phyloP scores from a whole-genome alignment of 176 grass and related monocot genomes.

The Lolium rigidum region DNA sequence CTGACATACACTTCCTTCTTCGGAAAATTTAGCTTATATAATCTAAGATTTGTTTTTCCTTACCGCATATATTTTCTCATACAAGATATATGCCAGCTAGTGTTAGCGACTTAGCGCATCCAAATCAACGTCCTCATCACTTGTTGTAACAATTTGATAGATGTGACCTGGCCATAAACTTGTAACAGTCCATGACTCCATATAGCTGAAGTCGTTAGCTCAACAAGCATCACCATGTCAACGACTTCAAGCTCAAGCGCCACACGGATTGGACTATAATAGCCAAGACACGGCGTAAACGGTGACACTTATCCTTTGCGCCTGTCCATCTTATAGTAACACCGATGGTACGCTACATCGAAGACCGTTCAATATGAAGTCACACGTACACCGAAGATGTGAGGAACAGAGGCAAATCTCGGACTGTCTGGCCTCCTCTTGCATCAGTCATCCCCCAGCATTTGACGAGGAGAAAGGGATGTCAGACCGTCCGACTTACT shows the following conservation, averaged over 20 bases:
- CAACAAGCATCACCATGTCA: background rate
- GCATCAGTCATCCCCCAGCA: background rate
- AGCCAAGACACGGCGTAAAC: constrained; percentile 1
- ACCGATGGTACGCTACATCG: background rate
- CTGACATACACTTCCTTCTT: background rate
- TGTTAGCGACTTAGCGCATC: background rate
- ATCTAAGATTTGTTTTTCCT: background rate
- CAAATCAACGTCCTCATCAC: constrained; percentile 11
- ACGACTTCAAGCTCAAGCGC: background rate
- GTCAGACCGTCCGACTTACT: background rate
- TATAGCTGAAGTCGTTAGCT: background rate
- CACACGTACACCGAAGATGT: background rate
- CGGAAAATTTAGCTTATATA: background rate
- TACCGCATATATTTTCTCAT: background rate
- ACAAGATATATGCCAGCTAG: background rate
- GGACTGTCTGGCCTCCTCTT: background rate
- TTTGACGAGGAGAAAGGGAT: background rate
- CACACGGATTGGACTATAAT: background rate
- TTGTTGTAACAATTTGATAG: constrained; percentile 5
- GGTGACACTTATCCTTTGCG: background rate
- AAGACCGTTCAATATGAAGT: background rate
- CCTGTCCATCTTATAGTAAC: background rate
- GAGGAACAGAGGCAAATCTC: background rate
- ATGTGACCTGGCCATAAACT: constrained; percentile 6
- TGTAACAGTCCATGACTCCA: background rate